These are phyloP conservation scores for Aegilops longissima DNA, from an alignment of 176 grass and related monocot species.

Conservation along the genomic window DNA sequence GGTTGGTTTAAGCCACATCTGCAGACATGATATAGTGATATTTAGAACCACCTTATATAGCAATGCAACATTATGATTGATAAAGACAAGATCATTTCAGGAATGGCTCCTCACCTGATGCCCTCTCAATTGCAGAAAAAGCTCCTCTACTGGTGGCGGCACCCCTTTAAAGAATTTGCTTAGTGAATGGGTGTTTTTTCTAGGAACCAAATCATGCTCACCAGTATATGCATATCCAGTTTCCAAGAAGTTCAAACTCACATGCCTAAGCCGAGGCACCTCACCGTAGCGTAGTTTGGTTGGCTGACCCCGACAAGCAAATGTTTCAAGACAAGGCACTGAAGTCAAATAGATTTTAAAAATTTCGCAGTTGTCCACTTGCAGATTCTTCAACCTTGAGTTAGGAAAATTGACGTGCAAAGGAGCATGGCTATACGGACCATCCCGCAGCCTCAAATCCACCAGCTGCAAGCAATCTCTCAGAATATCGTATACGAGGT, in stretches of 20 bases:
- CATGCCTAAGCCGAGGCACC: constrained; percentile 6
- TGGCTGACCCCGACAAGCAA: constrained; percentile 9
- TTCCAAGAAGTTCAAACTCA: constrained; percentile 11
- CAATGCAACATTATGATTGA: not conserved
- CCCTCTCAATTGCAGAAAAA: constrained; percentile 33
- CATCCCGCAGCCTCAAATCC: not conserved
- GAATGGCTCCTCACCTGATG: not conserved
- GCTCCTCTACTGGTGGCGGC: not conserved
- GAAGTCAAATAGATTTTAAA: not conserved
- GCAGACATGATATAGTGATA: not conserved
- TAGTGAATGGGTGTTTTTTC: not conserved
- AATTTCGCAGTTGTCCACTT: not conserved
- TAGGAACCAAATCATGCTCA: not conserved
- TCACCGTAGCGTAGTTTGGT: constrained; percentile 7
- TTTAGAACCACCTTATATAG: not conserved
- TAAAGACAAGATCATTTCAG: not conserved
- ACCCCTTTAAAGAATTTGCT: constrained; percentile 24
- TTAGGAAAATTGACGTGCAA: not conserved
- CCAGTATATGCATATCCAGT: not conserved
- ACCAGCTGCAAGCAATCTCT: not conserved
- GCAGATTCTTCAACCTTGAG: not conserved
- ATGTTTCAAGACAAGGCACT: constrained; percentile 11
- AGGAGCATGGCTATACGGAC: not conserved
- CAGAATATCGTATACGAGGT: not conserved
- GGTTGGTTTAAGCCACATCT: constrained; percentile 19